Percentiles rank a stretch among this genome's conserved stretches.
Conservation (phyloP, 176 grass and related monocot genomes). For the Triticum timopheevii region DNA sequence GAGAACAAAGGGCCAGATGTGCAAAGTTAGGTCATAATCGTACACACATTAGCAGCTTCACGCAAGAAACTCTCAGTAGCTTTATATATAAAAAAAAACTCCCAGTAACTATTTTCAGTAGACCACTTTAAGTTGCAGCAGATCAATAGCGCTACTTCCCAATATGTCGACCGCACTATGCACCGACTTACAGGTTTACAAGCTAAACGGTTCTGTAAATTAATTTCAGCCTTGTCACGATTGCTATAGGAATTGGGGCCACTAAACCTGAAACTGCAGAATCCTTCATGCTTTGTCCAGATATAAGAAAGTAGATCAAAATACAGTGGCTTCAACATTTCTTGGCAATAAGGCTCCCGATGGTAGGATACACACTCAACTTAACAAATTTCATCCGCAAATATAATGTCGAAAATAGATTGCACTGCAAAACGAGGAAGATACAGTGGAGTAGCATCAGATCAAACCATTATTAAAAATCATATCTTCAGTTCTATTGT, state of each 20-base stretch:
- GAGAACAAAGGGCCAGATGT: not conserved
- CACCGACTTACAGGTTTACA: not conserved
- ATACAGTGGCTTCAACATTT: not conserved
- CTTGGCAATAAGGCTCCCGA: not conserved
- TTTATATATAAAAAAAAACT: not conserved
- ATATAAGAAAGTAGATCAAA: not conserved
- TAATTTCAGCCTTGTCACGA: not conserved
- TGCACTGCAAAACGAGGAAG: constrained; percentile 62
- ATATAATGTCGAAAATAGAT: constrained; percentile 71
- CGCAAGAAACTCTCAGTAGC: not conserved
- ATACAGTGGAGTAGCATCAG: not conserved
- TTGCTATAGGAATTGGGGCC: not conserved
- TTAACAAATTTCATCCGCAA: constrained; percentile 80
- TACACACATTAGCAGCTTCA: too few relatives aligned
- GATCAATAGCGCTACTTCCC: not conserved
- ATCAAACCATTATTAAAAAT: not conserved
- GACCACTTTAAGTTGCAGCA: not conserved
- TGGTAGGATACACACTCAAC: not conserved
- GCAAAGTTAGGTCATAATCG: not conserved
- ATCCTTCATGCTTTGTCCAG: not conserved
- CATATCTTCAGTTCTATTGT: not conserved
- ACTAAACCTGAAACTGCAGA: not conserved
- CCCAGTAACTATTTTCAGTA: not conserved
- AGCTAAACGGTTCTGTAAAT: not conserved
- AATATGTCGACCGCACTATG: not conserved